phyloP scores from a whole-genome alignment of 495 filamentous ascomycete species.

The Polyplosphaeria fusca region DNA sequence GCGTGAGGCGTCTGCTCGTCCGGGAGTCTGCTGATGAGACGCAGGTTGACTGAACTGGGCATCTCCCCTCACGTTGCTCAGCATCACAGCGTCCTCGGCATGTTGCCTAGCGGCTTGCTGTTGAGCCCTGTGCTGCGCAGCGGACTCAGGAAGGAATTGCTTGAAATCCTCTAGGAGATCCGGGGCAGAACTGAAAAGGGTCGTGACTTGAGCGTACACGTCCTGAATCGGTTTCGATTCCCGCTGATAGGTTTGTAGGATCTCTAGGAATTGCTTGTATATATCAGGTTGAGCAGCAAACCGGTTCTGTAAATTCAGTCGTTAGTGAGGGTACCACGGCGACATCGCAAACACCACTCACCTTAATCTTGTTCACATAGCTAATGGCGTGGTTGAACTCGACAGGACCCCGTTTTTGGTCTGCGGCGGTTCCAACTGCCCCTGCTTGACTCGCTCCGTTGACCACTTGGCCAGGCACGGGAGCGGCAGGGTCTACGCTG shows the following conservation, averaged over 20 bases:
- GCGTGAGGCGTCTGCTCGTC: constrained; percentile 43
- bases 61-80: constrained; percentile 60
- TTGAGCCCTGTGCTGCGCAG: constrained; percentile 77
- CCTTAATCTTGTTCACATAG: constrained; percentile 99
- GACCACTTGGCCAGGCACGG: constrained; percentile 42
- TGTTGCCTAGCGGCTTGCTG: constrained; percentile 56
- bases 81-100: constrained; percentile 64
- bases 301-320: constrained; percentile 63
- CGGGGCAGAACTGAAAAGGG: constrained; percentile 87
- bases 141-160: constrained; percentile 96
- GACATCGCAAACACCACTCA: constrained; percentile 46
- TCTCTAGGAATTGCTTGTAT: constrained; percentile 99
- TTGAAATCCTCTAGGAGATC: constrained; percentile 98
- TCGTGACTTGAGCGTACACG: constrained; percentile 96
- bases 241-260: constrained; percentile 96
- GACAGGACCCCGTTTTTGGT: constrained; percentile 88
- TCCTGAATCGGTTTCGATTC: constrained; percentile 98
- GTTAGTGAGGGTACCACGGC: too few species aligned
- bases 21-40: constrained; percentile 44
- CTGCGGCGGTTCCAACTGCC: constrained; percentile 53
- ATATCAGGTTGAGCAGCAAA: constrained; percentile 94
- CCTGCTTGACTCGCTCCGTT: constrained; percentile 48
- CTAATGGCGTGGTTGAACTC: constrained; percentile 99
- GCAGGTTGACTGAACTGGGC: constrained; percentile 44
- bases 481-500: constrained; percentile 45